Base-by-base conservation (phyloP, 805 yeast genomes). In the Barnettozyma salicaria region DNA sequence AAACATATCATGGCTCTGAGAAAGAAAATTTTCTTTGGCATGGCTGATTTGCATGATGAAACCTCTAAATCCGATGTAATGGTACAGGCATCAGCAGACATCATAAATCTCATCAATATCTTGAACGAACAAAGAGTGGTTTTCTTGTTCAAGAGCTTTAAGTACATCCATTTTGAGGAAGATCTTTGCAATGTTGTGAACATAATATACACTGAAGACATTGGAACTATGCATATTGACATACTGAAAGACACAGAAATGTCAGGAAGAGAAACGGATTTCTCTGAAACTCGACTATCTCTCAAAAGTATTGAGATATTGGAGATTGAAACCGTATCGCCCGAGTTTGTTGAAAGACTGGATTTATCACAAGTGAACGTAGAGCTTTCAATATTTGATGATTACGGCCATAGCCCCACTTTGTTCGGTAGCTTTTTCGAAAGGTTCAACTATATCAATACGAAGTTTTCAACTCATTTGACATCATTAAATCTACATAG, bases 341-440 rank as follows among this genome's bases (percentile, higher is more conserved):
- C 16, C 11, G 18, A 6, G 9, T 19, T 36, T 13, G n/a, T 30
- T 31, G 6, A 12, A 12, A 36, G n/a, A 20, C 6, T 27, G 7
- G 19, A 30, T 19, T 11, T 35, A 19, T 11, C 39, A 8, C 22
- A 14, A 19, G 30, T 24, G 30, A 23, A 27, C 10, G 27, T n/a
- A 7, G 21, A 28, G 11, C 16, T 30, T 19, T 13, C n/a, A 17
- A 19, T 30, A 10, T 20, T 22, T 22, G 31, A 27, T 17, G 19
- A 19, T 21, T 21, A 26, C 18, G 23, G 25, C 12, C 30, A 25
- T n/a, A 13, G n/a, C 7, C 36, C 36, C 11, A 25, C 13, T 10
- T 14, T 19, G 17, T 33, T 33, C 36, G 26, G 25, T 5, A 19
- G 26, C 19, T 25, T 16, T 17, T 18, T 25, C n/a, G 36, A 33